Base-by-base conservation (phyloP, 306 rosid genomes). In the Vachellia pachyceras region DNA sequence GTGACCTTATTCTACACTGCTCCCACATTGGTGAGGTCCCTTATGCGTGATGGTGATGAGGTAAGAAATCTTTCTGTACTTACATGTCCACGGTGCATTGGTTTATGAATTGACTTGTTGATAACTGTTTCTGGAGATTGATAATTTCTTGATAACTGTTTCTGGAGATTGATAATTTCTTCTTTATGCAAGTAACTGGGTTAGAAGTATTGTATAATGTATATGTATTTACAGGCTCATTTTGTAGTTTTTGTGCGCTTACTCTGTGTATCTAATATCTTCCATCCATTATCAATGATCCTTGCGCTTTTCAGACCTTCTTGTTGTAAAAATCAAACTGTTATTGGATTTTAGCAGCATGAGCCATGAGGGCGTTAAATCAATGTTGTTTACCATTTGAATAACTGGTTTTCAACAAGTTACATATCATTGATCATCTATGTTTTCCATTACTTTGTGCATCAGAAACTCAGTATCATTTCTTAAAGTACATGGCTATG, bases 1-100 rank as follows among this genome's bases (percentile, higher is more conserved):
- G 98, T 96, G 77, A 33, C 97, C 20, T 84, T 93, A 91, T 93
- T 96, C 85, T 96, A 96, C 85, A 96, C 99, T 57, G 99, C 99
- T 68, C 99, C 99, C 72, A 96, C 99, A 64, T 83, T 96, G 88
- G 97, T 96, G 85, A 94, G 99, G 83, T 92, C 99, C 77, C 99
- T 96, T 86, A 96, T 96, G 99, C 97, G 97, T 46, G 94, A 93
- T 52, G 94, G 97, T 79, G 90, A 89, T 44, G 87, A 77, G 85
- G 98, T 81, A 87, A 89, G 87, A 79, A 82, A 75, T 39, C 44
- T 55, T 15, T 44, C 82, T 64, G 37, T 54, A n/a, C 68, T 69
- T 72, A 25, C 60, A 11, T 45, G 40, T 33, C 17, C 73, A 22
- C 60, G 22, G 15, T 25, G 13, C 67, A 15, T 41, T 77, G 58